phyloP scores from a whole-genome alignment of 208 protist species.

The Leptomonas pyrrhocoris region DNA sequence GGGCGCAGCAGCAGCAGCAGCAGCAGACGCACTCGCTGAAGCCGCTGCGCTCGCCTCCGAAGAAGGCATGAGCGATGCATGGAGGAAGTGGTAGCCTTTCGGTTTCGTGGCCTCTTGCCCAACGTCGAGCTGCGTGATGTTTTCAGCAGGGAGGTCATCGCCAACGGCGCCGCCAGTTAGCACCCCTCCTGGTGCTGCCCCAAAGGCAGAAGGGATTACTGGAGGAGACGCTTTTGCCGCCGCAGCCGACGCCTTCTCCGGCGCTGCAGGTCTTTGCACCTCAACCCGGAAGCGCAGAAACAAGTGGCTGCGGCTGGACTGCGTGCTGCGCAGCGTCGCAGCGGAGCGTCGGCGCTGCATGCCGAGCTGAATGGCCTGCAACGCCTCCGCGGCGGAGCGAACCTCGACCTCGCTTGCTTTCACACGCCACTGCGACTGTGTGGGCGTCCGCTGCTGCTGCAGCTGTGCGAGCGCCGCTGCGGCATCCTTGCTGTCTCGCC shows the following conservation, averaged over 20 bases:
- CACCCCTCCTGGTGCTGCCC: neutral
- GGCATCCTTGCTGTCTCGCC: neutral
- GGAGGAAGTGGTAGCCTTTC: slow-evolving; percentile 32
- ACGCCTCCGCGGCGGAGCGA: slow-evolving; percentile 21
- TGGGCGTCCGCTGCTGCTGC: slow-evolving; percentile 12
- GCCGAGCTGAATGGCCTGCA: slow-evolving; percentile 30
- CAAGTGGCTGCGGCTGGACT: slow-evolving; percentile 41
- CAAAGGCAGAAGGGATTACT: neutral
- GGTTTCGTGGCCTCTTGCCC: neutral
- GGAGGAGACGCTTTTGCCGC: slow-evolving; percentile 6
- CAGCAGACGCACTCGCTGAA: neutral
- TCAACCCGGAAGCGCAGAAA: slow-evolving; percentile 35
- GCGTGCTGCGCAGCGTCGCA: slow-evolving; percentile 23
- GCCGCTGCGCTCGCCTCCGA: neutral
- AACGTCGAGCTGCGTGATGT: neutral
- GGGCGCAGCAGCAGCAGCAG: neutral
- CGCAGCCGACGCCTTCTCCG: slow-evolving; percentile 18
- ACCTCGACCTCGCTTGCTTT: slow-evolving; percentile 31
- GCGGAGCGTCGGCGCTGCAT: slow-evolving; percentile 29
- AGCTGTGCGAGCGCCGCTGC: slow-evolving; percentile 16
- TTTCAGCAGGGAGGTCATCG: too few relatives aligned
- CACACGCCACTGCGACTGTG: slow-evolving; percentile 31
- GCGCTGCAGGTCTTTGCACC: slow-evolving; percentile 21
- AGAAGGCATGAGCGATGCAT: slow-evolving; percentile 11
- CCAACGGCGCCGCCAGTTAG: neutral